Base-by-base conservation (phyloP, 78 protist genomes). In the Dictyostelium capitatum region DNA sequence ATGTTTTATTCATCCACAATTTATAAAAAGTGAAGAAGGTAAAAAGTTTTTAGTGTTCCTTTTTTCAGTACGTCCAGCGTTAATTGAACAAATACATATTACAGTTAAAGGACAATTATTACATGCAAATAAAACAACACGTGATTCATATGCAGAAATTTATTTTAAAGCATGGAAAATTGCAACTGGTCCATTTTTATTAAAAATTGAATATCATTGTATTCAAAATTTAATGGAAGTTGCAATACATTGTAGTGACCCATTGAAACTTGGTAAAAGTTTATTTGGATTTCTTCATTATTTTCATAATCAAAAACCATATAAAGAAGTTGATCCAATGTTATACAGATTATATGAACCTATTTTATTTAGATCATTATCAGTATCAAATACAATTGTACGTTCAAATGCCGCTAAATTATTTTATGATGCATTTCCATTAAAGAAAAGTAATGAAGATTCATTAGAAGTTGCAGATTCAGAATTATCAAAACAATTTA, bases 291-390 rank as follows among this genome's bases (percentile, higher is more conserved):
- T 96, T 20, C 80, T 95, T 2, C 54, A 72, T 19, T 72, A 81
- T 46, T 43, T 90, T 37, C 96, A 95, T 50, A 56, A n/a, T 4
- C 77, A 75, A 50, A 94, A 96, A 54, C 57, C 62, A 20, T 46
- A 30, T n/a, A 91, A 89, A n/a, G 96, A 95, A 1, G 89, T 94
- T 19, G 97, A 96, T 19, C 69, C 48, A 25, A 95, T 95, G 97
- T 80, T 96, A 47, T 62, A 78, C 23, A 75, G 96, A 10, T 65
- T 83, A 46, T 96, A 95, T 75, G 89, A 74, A 28, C 97, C 97
- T 5, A 95, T 95, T 9, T 37, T 96, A 17, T 96, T 77, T 81
- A 53, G 97, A n/a, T 56, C 96, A 19, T 70, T 96, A 32, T 47
- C 20, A 28, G 97, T 70, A 14, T 85, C 96, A 17, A 95, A 96